phyloP scores from a whole-genome alignment of 106 monocot genomes.

The Dendrobium huoshanense region DNA sequence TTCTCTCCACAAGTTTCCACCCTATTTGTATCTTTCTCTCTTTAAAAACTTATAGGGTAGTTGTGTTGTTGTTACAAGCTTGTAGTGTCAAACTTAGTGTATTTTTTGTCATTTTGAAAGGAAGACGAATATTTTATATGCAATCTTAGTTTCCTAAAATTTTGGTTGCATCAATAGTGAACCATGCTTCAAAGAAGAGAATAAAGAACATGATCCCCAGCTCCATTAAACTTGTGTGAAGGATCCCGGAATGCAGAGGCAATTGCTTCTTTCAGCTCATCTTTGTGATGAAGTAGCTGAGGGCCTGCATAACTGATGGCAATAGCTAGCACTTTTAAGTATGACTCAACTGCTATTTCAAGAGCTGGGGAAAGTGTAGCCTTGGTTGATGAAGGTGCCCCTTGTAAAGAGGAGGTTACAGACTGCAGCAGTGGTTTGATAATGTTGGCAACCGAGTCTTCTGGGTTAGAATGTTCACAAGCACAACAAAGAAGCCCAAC shows the following conservation, averaged over 20 bases:
- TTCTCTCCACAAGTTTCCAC: too few species aligned
- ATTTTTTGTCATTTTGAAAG: too few species aligned
- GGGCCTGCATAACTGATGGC: conserved; percentile 82
- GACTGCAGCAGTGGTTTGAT: conserved; percentile 68
- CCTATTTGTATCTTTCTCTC: too few species aligned
- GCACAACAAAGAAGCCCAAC: conserved; percentile 96
- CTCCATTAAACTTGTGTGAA: conserved; percentile 98
- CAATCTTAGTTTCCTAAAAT: too few species aligned
- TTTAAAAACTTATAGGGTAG: too few species aligned
- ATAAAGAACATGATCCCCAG: conserved; percentile 83
- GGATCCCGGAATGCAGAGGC: conserved; percentile 82
- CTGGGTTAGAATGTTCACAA: conserved; percentile 76
- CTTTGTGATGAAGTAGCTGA: conserved; percentile 46
- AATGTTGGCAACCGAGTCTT: conserved; percentile 53
- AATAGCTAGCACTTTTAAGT: conserved; percentile 70
- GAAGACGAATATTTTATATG: too few species aligned
- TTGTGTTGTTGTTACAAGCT: too few species aligned
- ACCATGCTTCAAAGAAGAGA: conserved; percentile 83
- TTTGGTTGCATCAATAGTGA: conserved; percentile 10
- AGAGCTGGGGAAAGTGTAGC: conserved; percentile 84
- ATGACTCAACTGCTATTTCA: conserved; percentile 78
- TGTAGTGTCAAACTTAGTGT: too few species aligned
- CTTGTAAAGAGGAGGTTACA: conserved; percentile 58
- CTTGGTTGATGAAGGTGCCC: conserved; percentile 60
- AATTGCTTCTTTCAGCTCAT: conserved; percentile 76